Evolutionary conservation across 2,329 filamentous ascomycete genomes (phyloP).

Genomic region (Eutypella sp.): DNA sequence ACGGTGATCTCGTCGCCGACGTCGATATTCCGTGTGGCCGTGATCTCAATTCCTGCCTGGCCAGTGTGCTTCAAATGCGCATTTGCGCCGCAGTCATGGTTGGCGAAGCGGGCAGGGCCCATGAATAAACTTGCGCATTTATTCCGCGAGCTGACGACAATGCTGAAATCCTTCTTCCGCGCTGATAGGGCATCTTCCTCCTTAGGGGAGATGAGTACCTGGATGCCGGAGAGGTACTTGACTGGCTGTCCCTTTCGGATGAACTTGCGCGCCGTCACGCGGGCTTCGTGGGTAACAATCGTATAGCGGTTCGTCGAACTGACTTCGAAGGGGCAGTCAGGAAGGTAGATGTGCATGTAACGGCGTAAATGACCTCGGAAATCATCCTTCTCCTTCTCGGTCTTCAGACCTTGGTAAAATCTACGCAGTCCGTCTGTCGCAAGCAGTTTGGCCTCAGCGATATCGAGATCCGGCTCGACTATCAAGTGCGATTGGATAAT

Average conservation of each 20-base stretch:
- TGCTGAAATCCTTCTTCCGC: constrained; percentile 90
- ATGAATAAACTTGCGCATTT: constrained; percentile 90
- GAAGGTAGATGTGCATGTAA: constrained; percentile 88
- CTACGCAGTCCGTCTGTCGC: constrained; percentile 68
- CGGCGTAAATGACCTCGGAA: constrained; percentile 81
- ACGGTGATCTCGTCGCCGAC: constrained; percentile 94
- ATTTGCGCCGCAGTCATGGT: constrained; percentile 94
- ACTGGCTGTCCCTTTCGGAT: constrained; percentile 81
- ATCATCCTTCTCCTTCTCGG: constrained; percentile 76
- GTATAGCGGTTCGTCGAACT: constrained; percentile 90
- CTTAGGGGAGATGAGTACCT: constrained; percentile 86
- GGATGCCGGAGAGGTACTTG: constrained; percentile 86
- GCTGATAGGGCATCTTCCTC: constrained; percentile 79
- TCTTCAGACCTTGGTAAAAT: constrained; percentile 63
- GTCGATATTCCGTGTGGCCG: constrained; percentile 76
- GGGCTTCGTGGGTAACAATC: constrained; percentile 82
- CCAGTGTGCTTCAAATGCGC: constrained; percentile 80
- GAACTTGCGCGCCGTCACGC: constrained; percentile 71
- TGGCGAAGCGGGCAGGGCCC: constrained; percentile 91
- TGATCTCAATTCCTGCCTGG: constrained; percentile 82
- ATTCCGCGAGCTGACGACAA: constrained; percentile 88
- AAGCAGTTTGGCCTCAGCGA: constrained; percentile 69
- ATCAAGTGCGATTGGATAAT: constrained; percentile 64
- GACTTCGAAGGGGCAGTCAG: constrained; percentile 93
- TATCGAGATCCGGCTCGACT: constrained; percentile 63